Evolutionary conservation across 768 basidiomycete genomes (phyloP).

Genomic region (Pleurotus citrinopileatus): DNA sequence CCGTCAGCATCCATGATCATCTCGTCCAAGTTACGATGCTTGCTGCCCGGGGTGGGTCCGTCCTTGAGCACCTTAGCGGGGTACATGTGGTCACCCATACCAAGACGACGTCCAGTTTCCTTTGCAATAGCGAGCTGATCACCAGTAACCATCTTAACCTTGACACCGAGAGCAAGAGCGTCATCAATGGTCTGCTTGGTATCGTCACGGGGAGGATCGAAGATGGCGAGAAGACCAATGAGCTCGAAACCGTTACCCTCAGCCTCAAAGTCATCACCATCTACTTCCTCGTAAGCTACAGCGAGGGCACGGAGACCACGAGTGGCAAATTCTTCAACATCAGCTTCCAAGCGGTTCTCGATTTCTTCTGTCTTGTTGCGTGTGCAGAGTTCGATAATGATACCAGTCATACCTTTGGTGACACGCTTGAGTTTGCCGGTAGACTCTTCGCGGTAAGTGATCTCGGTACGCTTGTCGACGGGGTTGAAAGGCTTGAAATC

Average conservation of each 20-base stretch:
- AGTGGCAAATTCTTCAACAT: constrained; percentile 93
- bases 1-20: constrained; percentile 99
- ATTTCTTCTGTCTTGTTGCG: constrained; percentile 95
- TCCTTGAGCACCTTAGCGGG: constrained; percentile 99
- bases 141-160: constrained; percentile 99
- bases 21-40: constrained; percentile 83
- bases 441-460: constrained; percentile 93
- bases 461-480: constrained; percentile 98
- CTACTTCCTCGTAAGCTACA: constrained; percentile 91
- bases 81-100: constrained; percentile 99
- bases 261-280: constrained; percentile 75
- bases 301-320: constrained; percentile 98
- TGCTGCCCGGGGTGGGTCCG: constrained; percentile 84
- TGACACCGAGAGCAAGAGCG: constrained; percentile 91
- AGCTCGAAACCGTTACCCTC: constrained; percentile 98
- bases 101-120: constrained; percentile 97
- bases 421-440: constrained; percentile 97
- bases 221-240: constrained; percentile 95
- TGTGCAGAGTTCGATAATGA: constrained; percentile 95
- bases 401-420: constrained; percentile 99
- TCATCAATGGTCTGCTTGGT: constrained; percentile 99
- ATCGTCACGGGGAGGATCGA: constrained; percentile 95
- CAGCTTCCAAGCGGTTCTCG: constrained; percentile 88
- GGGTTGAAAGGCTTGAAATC: constrained; percentile 99
- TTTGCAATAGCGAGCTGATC: constrained; percentile 99